phyloP scores from a whole-genome alignment of 345 rosid species.

The Ceriops decandra region DNA sequence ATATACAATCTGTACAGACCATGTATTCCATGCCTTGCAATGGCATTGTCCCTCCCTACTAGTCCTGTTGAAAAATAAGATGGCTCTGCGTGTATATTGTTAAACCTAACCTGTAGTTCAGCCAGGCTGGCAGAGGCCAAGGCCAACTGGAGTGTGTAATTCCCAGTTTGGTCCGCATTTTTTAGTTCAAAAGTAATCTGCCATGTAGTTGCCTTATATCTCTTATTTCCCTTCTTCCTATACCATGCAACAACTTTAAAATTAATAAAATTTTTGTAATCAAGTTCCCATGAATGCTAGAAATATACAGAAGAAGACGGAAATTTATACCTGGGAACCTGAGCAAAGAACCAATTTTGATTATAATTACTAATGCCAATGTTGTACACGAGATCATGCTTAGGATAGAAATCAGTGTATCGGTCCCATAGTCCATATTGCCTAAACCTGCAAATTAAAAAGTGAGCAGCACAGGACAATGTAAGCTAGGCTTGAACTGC shows the following conservation, averaged over 20 bases:
- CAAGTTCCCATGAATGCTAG: background rate
- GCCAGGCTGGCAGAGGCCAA: constrained; percentile 59
- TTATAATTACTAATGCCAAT: constrained; percentile 41
- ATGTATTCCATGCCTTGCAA: constrained; percentile 85
- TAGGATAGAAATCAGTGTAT: constrained; percentile 53
- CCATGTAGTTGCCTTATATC: constrained; percentile 58
- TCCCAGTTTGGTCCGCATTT: constrained; percentile 24
- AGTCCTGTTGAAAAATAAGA: constrained; percentile 46
- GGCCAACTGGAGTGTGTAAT: constrained; percentile 64
- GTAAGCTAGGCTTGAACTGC: background rate
- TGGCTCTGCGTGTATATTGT: constrained; percentile 15
- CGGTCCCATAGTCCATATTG: constrained; percentile 79
- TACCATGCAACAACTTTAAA: background rate
- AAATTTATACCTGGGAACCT: constrained; percentile 53
- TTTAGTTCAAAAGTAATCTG: constrained; percentile 45
- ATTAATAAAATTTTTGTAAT: no score
- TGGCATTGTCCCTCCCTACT: constrained; percentile 70
- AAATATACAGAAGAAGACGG: background rate
- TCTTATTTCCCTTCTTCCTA: constrained; percentile 39
- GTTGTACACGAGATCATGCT: constrained; percentile 44
- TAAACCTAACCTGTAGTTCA: constrained; percentile 55
- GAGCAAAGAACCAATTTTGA: constrained; percentile 79
- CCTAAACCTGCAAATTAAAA: constrained; percentile 44
- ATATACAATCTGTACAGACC: constrained; percentile 67
- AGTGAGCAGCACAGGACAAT: background rate